Evolutionary conservation across 108 stramenopile species (phyloP).

Genomic region (Chaetoceros tenuissimus): DNA sequence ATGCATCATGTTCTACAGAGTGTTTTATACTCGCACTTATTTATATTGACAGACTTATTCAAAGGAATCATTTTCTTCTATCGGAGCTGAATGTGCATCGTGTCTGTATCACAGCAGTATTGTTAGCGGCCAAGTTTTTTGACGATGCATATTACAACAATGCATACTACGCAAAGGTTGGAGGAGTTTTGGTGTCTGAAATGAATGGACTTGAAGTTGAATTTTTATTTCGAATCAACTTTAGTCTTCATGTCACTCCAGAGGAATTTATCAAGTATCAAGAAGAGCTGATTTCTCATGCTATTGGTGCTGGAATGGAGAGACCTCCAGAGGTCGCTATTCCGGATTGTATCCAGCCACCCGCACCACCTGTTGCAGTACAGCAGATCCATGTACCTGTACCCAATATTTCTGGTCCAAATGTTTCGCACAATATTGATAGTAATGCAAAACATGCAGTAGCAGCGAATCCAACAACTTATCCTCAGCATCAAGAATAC

Average conservation of each 20-base stretch:
- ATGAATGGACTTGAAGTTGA: slow-evolving; percentile 95
- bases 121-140: slow-evolving; percentile 97
- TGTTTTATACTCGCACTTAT: slow-evolving; percentile 96
- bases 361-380: not conserved
- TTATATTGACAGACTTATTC: slow-evolving; percentile 97
- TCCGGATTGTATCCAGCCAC: not conserved
- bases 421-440: not conserved
- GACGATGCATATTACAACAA: slow-evolving; percentile 99
- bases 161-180: slow-evolving; percentile 95
- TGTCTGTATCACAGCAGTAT: slow-evolving; percentile 89
- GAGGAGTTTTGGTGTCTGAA: slow-evolving; percentile 75
- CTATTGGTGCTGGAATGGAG: slow-evolving; percentile 10
- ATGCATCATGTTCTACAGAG: slow-evolving; percentile 92
- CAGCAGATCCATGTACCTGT: not conserved
- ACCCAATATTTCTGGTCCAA: not conserved
- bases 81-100: slow-evolving; percentile 96
- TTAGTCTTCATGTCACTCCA: slow-evolving; percentile 84
- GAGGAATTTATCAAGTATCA: slow-evolving; percentile 82
- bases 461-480: not conserved
- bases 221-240: slow-evolving; percentile 93
- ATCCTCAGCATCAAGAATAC: not conserved
- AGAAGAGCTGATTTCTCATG: slow-evolving; percentile 66
- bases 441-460: not conserved
- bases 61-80: slow-evolving; percentile 86
- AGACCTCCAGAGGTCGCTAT: not conserved